Evolutionary conservation across 495 filamentous ascomycete species (phyloP), one percentile per base, ranked within the genome.

Genomic region (Polyplosphaeria fusca): DNA sequence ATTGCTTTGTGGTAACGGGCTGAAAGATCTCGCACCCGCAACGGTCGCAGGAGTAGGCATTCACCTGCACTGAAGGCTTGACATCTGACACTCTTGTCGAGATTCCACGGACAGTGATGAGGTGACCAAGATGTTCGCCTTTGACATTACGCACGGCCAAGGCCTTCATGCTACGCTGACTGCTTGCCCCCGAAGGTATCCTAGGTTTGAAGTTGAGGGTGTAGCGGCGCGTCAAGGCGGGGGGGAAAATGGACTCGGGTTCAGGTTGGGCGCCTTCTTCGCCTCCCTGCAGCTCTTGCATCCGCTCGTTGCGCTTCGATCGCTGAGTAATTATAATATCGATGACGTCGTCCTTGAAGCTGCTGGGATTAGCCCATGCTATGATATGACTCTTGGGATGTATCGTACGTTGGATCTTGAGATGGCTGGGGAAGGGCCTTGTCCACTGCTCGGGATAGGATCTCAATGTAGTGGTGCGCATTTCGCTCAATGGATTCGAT

Each of bases 21-120:
- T 98, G 93, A 80, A 98, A 98, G 66, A 97, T 90, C 71, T 98
- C 94, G 66, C 84, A 90, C 40, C 93, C 93, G 65, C 93, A 98
- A 45, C 89, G 84, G 67, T 98, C 93, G 73, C 93, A 98, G 24
- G 91, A 91, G 69, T 97, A 98, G 30, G 94, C 94, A 69, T 95
- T 95, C 57, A 98, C 94, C 62, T 89, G 85, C 19, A 96, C 88
- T n/a, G 93, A 83, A 27, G 93, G 93, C 76, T 98, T 98, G 55
- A 98, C 93, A 68, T 98, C 93, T 1, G 92, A 95, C 1, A 97
- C 94, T 68, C 93, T 80, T 0, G 93, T 98, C 1, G 91, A 83
- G 56, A 98, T 98, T 51, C 91, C 94, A 40, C 93, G 86, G 23
- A 98, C 84, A 14, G 92, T 96, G 67, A 98, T 97, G 58, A 98